phyloP scores from a whole-genome alignment of 176 grass and related monocot genomes.

The Chloris gayana region DNA sequence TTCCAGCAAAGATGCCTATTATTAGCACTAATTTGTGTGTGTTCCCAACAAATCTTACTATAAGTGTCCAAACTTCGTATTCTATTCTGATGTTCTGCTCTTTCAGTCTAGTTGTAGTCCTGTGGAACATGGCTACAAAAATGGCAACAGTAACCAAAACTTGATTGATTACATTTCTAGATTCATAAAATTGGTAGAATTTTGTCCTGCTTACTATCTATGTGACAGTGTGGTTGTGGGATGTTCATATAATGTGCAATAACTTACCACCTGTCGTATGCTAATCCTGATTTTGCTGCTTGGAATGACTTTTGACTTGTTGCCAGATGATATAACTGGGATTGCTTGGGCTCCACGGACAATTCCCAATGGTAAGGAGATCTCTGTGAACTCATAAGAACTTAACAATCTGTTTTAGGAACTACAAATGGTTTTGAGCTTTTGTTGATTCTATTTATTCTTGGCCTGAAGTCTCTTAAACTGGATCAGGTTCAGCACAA shows the following conservation, averaged over 20 bases:
- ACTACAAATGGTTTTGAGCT: not conserved
- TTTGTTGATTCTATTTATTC: conserved; percentile 11
- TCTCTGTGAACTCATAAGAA: not conserved
- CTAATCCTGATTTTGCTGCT: not conserved
- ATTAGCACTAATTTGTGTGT: not conserved
- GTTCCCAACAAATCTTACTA: not conserved
- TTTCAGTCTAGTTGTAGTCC: not conserved
- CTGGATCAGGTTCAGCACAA: not conserved
- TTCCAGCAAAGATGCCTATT: not conserved
- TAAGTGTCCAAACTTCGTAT: not conserved
- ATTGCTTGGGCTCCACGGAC: conserved; percentile 71
- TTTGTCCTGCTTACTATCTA: not conserved
- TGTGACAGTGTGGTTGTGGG: not conserved
- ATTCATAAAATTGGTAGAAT: not conserved
- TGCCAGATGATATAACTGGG: conserved; percentile 77
- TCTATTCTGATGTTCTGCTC: not conserved
- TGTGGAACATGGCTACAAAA: conserved; percentile 1
- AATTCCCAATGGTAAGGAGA: conserved; percentile 69
- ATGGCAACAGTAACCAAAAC: not conserved
- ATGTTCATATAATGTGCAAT: not conserved
- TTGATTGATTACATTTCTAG: not conserved
- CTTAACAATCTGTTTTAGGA: not conserved
- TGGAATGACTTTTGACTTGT: conserved; percentile 26
- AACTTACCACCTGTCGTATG: not conserved
- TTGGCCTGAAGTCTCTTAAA: not conserved